Evolutionary conservation across 2,329 filamentous ascomycete genomes (phyloP).

Genomic region (Tolypocladium ovalisporum): DNA sequence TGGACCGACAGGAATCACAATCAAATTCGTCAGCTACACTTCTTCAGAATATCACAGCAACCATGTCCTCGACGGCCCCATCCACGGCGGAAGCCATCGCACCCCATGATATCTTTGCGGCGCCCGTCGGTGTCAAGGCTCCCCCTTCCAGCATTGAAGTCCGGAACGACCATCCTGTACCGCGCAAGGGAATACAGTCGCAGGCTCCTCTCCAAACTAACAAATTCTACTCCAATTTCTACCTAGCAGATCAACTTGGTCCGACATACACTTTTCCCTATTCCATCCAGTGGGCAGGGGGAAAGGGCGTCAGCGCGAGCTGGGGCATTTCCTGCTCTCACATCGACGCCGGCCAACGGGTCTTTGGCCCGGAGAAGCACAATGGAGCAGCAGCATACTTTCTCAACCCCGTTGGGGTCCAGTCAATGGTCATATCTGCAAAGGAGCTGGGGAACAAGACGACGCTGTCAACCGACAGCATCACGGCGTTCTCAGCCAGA

Average conservation of each 20-base stretch:
- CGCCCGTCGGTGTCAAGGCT: constrained; percentile 40
- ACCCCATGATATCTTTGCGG: constrained; percentile 40
- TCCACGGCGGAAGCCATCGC: constrained; percentile 11
- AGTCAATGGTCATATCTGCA: constrained; percentile 72
- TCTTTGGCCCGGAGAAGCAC: constrained; percentile 48
- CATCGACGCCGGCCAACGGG: constrained; percentile 54
- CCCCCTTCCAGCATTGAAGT: constrained; percentile 37
- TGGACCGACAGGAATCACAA: background rate
- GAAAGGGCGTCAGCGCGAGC: constrained; percentile 49
- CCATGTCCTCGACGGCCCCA: background rate
- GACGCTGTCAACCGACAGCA: constrained; percentile 38
- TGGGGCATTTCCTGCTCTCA: constrained; percentile 75
- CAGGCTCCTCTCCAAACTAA: constrained; percentile 55
- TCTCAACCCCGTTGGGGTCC: constrained; percentile 70
- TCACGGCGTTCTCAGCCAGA: constrained; percentile 50
- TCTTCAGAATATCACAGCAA: background rate
- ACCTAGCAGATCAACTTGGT: constrained; percentile 59
- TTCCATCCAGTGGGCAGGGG: constrained; percentile 56
- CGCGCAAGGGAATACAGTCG: constrained; percentile 37
- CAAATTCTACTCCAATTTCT: constrained; percentile 75
- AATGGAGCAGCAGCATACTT: constrained; percentile 59
- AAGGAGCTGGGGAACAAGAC: constrained; percentile 56
- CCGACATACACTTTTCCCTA: constrained; percentile 70
- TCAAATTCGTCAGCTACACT: background rate
- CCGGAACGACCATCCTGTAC: constrained; percentile 46